Conservation (phyloP, 2,329 filamentous ascomycete genomes). For the Hyphodiscus sp. region DNA sequence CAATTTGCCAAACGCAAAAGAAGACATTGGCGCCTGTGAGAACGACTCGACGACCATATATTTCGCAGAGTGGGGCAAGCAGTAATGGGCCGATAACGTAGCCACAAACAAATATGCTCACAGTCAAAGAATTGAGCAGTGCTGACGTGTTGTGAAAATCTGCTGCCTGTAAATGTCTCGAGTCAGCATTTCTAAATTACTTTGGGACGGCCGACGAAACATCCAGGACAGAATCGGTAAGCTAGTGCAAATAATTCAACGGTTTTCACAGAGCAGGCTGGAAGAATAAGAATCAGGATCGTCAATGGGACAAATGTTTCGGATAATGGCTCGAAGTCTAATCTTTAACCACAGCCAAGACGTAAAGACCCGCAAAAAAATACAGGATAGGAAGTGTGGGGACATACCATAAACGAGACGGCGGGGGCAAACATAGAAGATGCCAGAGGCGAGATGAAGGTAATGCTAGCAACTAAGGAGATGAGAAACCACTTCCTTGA, state of each 20-base stretch:
- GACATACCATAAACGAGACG: constrained; percentile 19
- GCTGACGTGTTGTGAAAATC: constrained; percentile 14
- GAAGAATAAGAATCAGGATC: too few species aligned
- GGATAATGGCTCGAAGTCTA: too few species aligned
- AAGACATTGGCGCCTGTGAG: constrained; percentile 50
- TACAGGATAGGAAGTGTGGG: too few species aligned
- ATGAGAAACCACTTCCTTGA: constrained; percentile 7
- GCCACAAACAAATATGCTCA: constrained; percentile 49
- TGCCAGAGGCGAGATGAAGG: constrained; percentile 21
- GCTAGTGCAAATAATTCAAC: too few species aligned
- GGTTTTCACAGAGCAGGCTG: too few species aligned
- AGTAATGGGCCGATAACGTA: constrained; percentile 52
- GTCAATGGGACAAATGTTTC: too few species aligned
- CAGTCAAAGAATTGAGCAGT: constrained; percentile 12
- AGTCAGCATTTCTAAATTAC: too few species aligned
- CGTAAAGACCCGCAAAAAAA: too few species aligned
- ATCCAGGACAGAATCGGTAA: too few species aligned
- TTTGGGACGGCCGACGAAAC: too few species aligned
- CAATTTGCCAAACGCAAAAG: constrained; percentile 57
- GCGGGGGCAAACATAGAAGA: constrained; percentile 40
- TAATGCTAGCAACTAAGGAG: constrained; percentile 4
- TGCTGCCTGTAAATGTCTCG: not conserved
- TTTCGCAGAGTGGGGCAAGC: constrained; percentile 52
- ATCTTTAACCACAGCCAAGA: too few species aligned
- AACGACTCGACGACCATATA: constrained; percentile 54